Percentiles rank a stretch among this genome's conserved stretches.
phyloP scores from a whole-genome alignment of 164 flowering plant species.

The Chloranthus sessilifolius region DNA sequence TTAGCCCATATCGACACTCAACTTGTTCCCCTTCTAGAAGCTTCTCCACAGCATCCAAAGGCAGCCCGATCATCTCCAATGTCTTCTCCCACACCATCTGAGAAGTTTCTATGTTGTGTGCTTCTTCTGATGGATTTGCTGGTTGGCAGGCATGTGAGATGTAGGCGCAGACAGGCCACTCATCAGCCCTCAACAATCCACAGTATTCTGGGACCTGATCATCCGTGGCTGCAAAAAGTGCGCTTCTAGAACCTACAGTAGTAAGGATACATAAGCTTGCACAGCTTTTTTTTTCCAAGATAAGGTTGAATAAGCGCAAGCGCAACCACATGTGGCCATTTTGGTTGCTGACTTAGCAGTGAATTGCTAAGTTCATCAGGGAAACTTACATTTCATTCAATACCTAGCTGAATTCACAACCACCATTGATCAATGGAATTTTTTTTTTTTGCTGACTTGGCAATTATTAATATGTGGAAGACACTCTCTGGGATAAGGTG shows the following conservation, averaged over 20 bases:
- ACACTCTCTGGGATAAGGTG: too few relatives aligned
- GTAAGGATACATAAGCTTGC: too few relatives aligned
- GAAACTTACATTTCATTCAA: too few relatives aligned
- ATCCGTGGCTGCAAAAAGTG: conserved; percentile 95
- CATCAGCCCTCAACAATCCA: conserved; percentile 70
- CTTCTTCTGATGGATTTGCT: conserved; percentile 88
- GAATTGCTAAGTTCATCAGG: too few relatives aligned
- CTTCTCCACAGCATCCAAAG: conserved; percentile 79
- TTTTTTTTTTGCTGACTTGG: too few relatives aligned
- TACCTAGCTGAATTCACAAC: too few relatives aligned
- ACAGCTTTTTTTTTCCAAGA: too few relatives aligned
- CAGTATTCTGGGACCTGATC: conserved; percentile 86
- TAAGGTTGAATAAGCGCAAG: too few relatives aligned
- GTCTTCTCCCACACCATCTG: conserved; percentile 88
- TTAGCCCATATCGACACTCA: conserved; percentile 48
- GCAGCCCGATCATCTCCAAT: conserved; percentile 81
- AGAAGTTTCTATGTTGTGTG: conserved; percentile 69
- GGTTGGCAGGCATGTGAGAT: conserved; percentile 89
- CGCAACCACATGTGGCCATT: too few relatives aligned
- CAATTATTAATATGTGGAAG: too few relatives aligned
- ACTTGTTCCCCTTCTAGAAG: conserved; percentile 75
- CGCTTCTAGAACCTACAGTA: conserved; percentile 75
- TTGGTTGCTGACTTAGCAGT: too few relatives aligned
- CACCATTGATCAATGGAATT: too few relatives aligned
- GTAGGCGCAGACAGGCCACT: conserved; percentile 90